phyloP scores from a whole-genome alignment of 306 rosid genomes.

The Sicyos edulis region DNA sequence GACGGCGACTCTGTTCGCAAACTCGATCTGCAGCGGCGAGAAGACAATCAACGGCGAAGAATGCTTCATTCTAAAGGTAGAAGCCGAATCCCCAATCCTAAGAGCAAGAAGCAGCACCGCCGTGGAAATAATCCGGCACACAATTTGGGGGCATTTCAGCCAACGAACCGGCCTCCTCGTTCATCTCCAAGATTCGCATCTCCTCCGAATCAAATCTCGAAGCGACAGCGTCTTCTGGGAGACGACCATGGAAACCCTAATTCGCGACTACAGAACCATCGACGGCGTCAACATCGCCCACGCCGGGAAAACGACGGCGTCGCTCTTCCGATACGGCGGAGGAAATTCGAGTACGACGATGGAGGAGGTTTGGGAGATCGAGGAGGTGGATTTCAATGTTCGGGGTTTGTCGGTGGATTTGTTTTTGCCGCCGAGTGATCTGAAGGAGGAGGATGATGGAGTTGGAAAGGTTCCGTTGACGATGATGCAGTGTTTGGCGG shows the following conservation, averaged over 20 bases:
- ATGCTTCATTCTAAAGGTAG: conserved; percentile 69
- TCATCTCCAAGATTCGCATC: conserved; percentile 76
- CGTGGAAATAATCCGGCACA: conserved; percentile 73
- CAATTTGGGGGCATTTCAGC: conserved; percentile 88
- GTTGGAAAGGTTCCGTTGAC: conserved; percentile 40
- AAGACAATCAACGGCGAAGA: conserved; percentile 66
- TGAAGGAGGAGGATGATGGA: conserved; percentile 46
- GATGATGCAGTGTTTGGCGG: conserved; percentile 25
- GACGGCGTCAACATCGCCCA: conserved; percentile 78
- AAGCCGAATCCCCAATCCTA: conserved; percentile 49
- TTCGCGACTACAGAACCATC: conserved; percentile 55
- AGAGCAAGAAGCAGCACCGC: conserved; percentile 64
- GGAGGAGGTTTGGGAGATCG: conserved; percentile 85
- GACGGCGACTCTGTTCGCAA: conserved; percentile 60
- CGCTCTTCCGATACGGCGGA: conserved; percentile 54
- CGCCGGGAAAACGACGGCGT: conserved; percentile 55
- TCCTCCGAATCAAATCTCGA: conserved; percentile 53
- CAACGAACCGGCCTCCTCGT: conserved; percentile 72
- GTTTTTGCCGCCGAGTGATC: conserved; percentile 78
- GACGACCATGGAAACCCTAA: conserved; percentile 69
- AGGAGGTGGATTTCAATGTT: conserved; percentile 79
- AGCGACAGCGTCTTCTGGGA: conserved; percentile 66
- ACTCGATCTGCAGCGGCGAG: conserved; percentile 69
- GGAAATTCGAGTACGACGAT: conserved; percentile 58
- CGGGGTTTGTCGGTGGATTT: conserved; percentile 75